Percentiles rank a stretch among this genome's conserved stretches.
phyloP scores from a whole-genome alignment of 306 rosid species.

The Castanea mollissima region DNA sequence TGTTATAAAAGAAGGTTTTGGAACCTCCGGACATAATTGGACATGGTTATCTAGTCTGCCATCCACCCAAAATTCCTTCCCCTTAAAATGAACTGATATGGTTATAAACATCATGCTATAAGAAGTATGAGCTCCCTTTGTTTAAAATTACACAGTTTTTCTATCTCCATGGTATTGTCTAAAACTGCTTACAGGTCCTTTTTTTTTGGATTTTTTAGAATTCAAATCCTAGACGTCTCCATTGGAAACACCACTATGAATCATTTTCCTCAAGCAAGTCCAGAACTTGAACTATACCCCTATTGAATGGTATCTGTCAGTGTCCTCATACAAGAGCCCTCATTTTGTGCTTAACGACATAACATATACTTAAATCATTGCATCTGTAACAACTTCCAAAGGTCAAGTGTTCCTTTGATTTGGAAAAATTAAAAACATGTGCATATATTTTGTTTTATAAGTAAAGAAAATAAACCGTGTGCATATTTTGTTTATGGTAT shows the following conservation, averaged over 20 bases:
- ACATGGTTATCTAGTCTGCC: not conserved
- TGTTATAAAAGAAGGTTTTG: not conserved
- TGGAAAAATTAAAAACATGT: not conserved
- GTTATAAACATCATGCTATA: not conserved
- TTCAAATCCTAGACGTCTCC: no score
- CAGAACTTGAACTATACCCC: not conserved
- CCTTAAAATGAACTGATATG: not conserved
- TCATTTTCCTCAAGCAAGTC: not conserved
- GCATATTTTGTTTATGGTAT: not conserved
- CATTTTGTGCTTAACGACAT: not conserved
- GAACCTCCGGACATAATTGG: not conserved
- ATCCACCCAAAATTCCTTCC: not conserved
- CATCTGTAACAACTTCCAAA: not conserved
- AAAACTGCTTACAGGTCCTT: not conserved
- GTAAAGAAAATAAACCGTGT: not conserved
- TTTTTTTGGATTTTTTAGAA: no score
- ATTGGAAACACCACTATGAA: not conserved
- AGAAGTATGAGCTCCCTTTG: not conserved
- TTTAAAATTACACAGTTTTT: not conserved
- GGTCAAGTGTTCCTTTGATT: not conserved
- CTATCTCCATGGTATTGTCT: not conserved
- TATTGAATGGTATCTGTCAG: not conserved
- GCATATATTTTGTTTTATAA: not conserved
- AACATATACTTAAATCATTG: not conserved
- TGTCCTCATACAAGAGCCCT: not conserved